Evolutionary conservation across 495 filamentous ascomycete genomes (phyloP).

Genomic region (Aspergillus asperescens): DNA sequence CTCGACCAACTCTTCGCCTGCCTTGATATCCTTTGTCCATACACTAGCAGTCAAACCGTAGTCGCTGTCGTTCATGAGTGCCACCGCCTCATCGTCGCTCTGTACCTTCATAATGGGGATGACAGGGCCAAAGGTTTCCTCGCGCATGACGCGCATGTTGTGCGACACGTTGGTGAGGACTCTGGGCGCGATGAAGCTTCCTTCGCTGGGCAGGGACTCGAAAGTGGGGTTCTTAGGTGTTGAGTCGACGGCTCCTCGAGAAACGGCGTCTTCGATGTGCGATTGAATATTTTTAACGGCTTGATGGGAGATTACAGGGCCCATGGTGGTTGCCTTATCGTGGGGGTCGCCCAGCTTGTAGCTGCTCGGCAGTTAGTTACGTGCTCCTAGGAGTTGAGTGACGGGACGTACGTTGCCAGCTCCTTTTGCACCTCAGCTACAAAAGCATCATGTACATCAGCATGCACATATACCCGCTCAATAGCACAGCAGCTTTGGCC

Average conservation of each 20-base stretch:
- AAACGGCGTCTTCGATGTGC: constrained; percentile 79
- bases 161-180: constrained; percentile 79
- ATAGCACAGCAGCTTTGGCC: constrained; percentile 95
- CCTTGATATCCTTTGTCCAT: constrained; percentile 85
- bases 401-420: constrained; percentile 44
- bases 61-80: constrained; percentile 90
- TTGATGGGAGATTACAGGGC: constrained; percentile 77
- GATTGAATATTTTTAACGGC: constrained; percentile 65
- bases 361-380: constrained; percentile 30
- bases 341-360: constrained; percentile 88
- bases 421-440: constrained; percentile 71
- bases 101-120: constrained; percentile 93
- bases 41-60: constrained; percentile 96
- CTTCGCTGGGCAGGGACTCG: constrained; percentile 56
- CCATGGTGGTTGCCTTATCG: constrained; percentile 71
- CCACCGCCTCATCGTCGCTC: constrained; percentile 73
- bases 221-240: constrained; percentile 82
- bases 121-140: constrained; percentile 94
- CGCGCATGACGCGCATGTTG: constrained; percentile 83
- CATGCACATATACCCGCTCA: constrained; percentile 88
- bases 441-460: constrained; percentile 76
- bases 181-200: constrained; percentile 83
- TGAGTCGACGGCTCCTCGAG: constrained; percentile 74
- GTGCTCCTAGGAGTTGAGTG: not conserved
- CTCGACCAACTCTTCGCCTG: constrained; percentile 73